Evolutionary conservation across 148 eudicot genomes (phyloP), one percentile per base, ranked within the genome.

Genomic region (Simmondsia chinensis): DNA sequence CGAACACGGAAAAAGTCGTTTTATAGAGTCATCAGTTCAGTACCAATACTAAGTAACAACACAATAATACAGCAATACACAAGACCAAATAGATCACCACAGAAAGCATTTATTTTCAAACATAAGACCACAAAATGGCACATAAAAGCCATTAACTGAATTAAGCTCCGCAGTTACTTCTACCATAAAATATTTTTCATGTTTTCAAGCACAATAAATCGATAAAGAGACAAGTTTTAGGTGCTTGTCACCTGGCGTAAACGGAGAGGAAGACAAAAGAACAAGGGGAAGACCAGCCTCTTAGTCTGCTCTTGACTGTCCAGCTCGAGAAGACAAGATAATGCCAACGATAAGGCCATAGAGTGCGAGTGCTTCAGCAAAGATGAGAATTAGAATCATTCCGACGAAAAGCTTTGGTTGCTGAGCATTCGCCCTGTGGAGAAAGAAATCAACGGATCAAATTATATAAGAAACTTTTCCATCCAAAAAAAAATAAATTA

Each of bases 321-420:
- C 79, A 51, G 79, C 79, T n/a, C 79, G 71, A 10, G 79, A 73
- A 37, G 74, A 68, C 53, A 73, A 56, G 51, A 73, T 73, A 55
- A 73, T 73, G n/a, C 74, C 79, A 5, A 73, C 79, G 44, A 73
- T 73, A 61, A 73, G 71, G 49, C 79, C 79, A 16, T 73, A 73
- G 20, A 73, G 63, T 28, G 79, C 79, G 34, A 73, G 64, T 16
- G 79, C 74, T 64, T 73, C 79, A 38, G 79, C 79, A 38, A 73
- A 68, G 38, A 73, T 73, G 56, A 73, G 78, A 40, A 73, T 68
- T 34, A 73, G 78, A 34, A 72, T 72, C 77, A 72, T 72, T 19
- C 71, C 80, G 7, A 74, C 69, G 20, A 74, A 74, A 15, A 70
- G 72, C 50, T 72, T 72, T 11, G 77, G 77, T 31, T 72, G 77